Evolutionary conservation across 169 alveolate species (phyloP), one percentile per base, ranked within the genome.

Genomic region (Plasmodium gonderi): DNA sequence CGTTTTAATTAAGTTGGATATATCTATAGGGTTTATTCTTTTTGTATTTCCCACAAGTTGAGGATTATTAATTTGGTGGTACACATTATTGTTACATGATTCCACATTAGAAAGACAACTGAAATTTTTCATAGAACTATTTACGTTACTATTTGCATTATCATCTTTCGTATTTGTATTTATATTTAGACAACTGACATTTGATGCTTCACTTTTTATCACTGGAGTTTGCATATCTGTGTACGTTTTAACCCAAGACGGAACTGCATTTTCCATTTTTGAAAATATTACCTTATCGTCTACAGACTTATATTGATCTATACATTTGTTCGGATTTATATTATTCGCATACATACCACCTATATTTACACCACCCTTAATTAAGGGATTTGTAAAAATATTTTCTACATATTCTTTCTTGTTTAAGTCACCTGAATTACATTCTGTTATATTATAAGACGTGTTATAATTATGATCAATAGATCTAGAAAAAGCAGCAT

Each of bases 221-320:
- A 4, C 26, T 64, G 91, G 26, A 64, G 12, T n/a, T 36, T 80
- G 79, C 11, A 31, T 67, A 20, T 80, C 65, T 80, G 49, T 20
- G 29, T 65, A 80, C 7, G 74, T 31, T 40, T 80, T 80, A 64
- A 65, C 44, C 79, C 91, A 67, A 11, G 78, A 20, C n/a, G 76
- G 23, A 14, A 42, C 2, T 38, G 23, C 91, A 17, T 42, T 29
- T 38, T 65, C 91, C 23, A 42, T 14, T 33, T 64, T 64, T 38
- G 72, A 31, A 38, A 80, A 60, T 33, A 17, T 60, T 20, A 64
- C 72, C 67, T 54, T 49, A 9, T 31, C 31, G 17, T 60, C 91
- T 29, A 45, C 12, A 47, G 69, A 29, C 49, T 80, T 80, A 80
- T 14, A n/a, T 42, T 14, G 40, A 20, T 80, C 91, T 65, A 65